A percentile compares a stretch with the other conserved stretches of the same genome.
phyloP scores from a whole-genome alignment of 805 yeast species.

The Teunomyces aglyptinius region DNA sequence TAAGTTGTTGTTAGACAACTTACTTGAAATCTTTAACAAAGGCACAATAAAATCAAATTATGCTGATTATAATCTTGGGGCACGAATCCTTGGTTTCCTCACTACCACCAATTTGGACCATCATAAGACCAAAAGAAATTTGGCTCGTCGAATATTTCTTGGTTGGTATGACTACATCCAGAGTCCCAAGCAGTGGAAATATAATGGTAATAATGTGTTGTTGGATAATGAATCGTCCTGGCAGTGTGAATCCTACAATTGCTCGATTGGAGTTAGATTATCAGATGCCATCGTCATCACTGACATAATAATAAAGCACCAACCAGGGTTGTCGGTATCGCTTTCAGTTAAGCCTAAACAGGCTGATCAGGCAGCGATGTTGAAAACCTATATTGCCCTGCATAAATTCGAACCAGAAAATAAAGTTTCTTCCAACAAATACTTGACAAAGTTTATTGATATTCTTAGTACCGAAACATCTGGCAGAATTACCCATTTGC shows the following conservation, averaged over 20 bases:
- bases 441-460: slow-evolving; percentile 30
- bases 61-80: slow-evolving; percentile 38
- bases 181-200: slow-evolving; percentile 22
- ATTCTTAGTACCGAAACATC: slow-evolving; percentile 15
- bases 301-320: slow-evolving; percentile 28
- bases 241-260: slow-evolving; percentile 29
- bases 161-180: slow-evolving; percentile 42
- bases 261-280: slow-evolving; percentile 37
- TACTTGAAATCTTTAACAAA: slow-evolving; percentile 30
- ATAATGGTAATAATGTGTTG: slow-evolving; percentile 39
- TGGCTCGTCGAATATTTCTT: slow-evolving; percentile 26
- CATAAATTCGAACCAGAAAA: slow-evolving; percentile 8
- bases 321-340: slow-evolving; percentile 21
- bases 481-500: slow-evolving; percentile 22
- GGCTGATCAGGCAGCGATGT: slow-evolving; percentile 13
- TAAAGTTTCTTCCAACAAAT: slow-evolving; percentile 18
- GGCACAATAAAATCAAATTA: slow-evolving; percentile 38
- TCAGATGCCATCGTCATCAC: slow-evolving; percentile 32
- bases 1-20: slow-evolving; percentile 24
- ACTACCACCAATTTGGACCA: slow-evolving; percentile 22
- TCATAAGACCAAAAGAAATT: slow-evolving; percentile 12
- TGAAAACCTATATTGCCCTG: slow-evolving; percentile 18
- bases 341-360: slow-evolving; percentile 31
- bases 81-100: slow-evolving; percentile 40
- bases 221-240: slow-evolving; percentile 34